Evolutionary conservation across 2,329 filamentous ascomycete genomes (phyloP).

Genomic region (Neonectria hederae): DNA sequence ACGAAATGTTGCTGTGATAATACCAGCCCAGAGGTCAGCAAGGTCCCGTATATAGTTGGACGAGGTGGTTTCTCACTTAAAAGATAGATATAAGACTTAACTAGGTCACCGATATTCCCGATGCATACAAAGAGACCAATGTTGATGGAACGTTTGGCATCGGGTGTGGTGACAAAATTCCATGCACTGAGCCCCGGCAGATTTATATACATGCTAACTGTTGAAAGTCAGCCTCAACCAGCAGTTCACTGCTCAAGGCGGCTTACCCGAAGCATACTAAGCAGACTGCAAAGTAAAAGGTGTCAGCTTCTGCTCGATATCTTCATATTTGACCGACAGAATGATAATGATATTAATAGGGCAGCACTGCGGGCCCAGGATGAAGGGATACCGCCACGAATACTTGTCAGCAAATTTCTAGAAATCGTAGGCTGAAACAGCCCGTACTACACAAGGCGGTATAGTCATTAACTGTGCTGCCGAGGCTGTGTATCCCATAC

Average conservation of each 20-base stretch:
- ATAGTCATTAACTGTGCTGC: slow-evolving; percentile 47
- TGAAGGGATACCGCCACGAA: slow-evolving; percentile 52
- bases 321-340: slow-evolving; percentile 48
- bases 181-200: slow-evolving; percentile 53
- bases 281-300: slow-evolving; percentile 55
- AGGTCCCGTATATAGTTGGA: slow-evolving; percentile 47
- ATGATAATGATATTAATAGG: slow-evolving; percentile 50
- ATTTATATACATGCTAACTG: slow-evolving; percentile 57
- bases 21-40: slow-evolving; percentile 45
- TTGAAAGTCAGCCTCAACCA: slow-evolving; percentile 48
- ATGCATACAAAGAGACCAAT: slow-evolving; percentile 53
- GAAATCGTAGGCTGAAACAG: slow-evolving; percentile 45
- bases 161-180: slow-evolving; percentile 50
- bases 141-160: slow-evolving; percentile 52
- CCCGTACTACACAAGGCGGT: slow-evolving; percentile 50
- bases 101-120: slow-evolving; percentile 54
- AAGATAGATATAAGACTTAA: slow-evolving; percentile 52
- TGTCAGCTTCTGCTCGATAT: slow-evolving; percentile 50
- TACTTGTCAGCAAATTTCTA: slow-evolving; percentile 50
- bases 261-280: slow-evolving; percentile 49
- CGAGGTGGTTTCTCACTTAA: slow-evolving; percentile 48
- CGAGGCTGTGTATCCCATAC: slow-evolving; percentile 52
- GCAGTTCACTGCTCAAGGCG: no score
- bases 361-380: slow-evolving; percentile 46
- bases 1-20: slow-evolving; percentile 44